Percentiles rank a stretch among this genome's conserved stretches.
Conservation (phyloP, 2,329 filamentous ascomycete species). For the Alternaria arborescens region DNA sequence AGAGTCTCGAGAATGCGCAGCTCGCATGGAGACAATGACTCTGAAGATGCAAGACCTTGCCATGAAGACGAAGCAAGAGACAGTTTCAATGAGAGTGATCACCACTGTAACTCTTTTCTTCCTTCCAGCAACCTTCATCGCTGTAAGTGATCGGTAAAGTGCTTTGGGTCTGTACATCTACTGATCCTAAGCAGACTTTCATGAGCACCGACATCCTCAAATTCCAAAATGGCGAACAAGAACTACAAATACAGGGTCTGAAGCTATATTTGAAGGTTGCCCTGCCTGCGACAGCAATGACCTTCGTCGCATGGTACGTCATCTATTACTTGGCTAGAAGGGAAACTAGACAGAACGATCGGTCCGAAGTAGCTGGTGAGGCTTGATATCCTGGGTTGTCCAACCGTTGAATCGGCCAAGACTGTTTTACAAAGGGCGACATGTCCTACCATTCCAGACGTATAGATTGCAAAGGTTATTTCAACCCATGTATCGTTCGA, state of each 20-base stretch:
- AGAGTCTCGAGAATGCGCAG: constrained; percentile 29
- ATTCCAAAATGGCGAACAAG: constrained; percentile 25
- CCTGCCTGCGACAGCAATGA: constrained; percentile 48
- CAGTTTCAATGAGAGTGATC: constrained; percentile 55
- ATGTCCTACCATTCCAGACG: no score
- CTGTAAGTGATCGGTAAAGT: constrained; percentile 39
- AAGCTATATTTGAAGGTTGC: constrained; percentile 46
- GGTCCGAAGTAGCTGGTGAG: background rate
- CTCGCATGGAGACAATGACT: constrained; percentile 42
- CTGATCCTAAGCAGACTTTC: constrained; percentile 45
- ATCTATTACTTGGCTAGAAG: constrained; percentile 44
- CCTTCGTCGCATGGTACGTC: constrained; percentile 46
- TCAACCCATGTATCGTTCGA: no score
- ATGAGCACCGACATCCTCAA: constrained; percentile 54
- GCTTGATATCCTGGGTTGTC: background rate
- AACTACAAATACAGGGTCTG: constrained; percentile 27
- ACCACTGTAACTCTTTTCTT: constrained; percentile 56
- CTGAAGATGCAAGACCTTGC: constrained; percentile 45
- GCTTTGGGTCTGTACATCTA: background rate
- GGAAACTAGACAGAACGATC: background rate
- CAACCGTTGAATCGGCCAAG: background rate
- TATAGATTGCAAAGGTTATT: no score
- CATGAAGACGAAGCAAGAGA: constrained; percentile 50
- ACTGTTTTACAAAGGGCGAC: no score
- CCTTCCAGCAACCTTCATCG: constrained; percentile 55